Evolutionary conservation across 257 asterid species (phyloP).

Genomic region (Petunia secreta): DNA sequence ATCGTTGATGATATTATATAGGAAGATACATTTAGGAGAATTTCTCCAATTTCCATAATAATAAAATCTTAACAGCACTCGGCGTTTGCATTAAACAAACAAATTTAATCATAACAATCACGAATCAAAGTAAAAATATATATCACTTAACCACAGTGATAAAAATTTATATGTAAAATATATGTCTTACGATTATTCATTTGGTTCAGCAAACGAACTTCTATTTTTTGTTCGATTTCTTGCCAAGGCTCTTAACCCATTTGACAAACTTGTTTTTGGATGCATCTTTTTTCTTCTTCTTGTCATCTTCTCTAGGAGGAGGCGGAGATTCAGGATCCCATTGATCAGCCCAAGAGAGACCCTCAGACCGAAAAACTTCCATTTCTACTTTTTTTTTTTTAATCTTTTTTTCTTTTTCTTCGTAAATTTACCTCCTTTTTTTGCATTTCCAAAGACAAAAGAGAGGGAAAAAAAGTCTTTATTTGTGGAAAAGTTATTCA

Average conservation of each 20-base stretch:
- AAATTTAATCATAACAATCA: too few species aligned
- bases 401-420: background rate
- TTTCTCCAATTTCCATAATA: background rate
- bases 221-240: conserved; percentile 13
- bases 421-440: background rate
- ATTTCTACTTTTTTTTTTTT: conserved; percentile 30
- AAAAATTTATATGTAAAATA: too few species aligned
- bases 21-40: background rate
- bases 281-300: conserved; percentile 43
- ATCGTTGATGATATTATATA: too few species aligned
- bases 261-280: conserved; percentile 36
- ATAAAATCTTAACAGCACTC: too few species aligned
- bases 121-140: too few species aligned
- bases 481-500: background rate
- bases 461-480: background rate
- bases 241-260: conserved; percentile 18
- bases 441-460: conserved; percentile 3
- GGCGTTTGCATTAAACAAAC: too few species aligned
- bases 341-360: conserved; percentile 93
- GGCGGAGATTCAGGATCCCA: conserved; percentile 88
- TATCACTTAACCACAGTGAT: too few species aligned
- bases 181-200: too few species aligned
- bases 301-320: conserved; percentile 35
- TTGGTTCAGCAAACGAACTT: too few species aligned
- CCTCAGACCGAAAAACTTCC: conserved; percentile 67